These are phyloP conservation scores for Calamus simplicifolius DNA, from an alignment of 176 grass and related monocot species.

Conservation along the genomic window DNA sequence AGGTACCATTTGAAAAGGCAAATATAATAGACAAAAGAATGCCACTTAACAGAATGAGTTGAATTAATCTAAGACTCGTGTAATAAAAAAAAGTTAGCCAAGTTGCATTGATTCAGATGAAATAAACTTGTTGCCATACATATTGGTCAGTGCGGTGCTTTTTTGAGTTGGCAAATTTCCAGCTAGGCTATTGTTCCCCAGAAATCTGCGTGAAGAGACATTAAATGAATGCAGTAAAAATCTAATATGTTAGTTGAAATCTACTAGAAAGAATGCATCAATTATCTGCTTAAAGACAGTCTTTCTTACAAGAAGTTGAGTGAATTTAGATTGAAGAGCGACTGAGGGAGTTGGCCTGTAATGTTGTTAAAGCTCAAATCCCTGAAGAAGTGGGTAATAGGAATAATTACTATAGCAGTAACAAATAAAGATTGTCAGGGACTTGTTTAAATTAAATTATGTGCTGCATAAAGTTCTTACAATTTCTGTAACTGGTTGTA, in stretches of 20 bases:
- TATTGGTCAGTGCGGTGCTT: slow-evolving; percentile 29
- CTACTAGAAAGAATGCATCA: not conserved
- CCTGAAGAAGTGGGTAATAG: slow-evolving; percentile 20
- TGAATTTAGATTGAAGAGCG: slow-evolving; percentile 39
- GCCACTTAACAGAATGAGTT: no score
- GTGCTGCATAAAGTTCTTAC: slow-evolving; percentile 12
- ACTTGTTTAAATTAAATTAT: no score
- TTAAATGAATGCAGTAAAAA: not conserved
- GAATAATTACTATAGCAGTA: slow-evolving; percentile 1
- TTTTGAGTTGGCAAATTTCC: slow-evolving; percentile 56
- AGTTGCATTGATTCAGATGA: no score
- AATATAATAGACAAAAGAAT: no score
- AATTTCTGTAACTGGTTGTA: slow-evolving; percentile 25
- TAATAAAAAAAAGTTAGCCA: no score
- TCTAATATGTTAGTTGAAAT: not conserved
- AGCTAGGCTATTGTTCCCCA: slow-evolving; percentile 78
- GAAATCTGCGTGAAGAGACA: slow-evolving; percentile 45
- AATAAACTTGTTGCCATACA: slow-evolving; percentile 30
- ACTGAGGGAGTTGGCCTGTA: slow-evolving; percentile 47
- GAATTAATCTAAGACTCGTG: no score
- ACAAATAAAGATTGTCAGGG: not conserved
- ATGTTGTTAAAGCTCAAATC: slow-evolving; percentile 96
- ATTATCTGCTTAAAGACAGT: not conserved
- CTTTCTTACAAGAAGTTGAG: slow-evolving; percentile 41
- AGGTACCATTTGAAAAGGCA: no score